A percentile compares a stretch with the other conserved stretches of the same genome.
Evolutionary conservation across 73 alveolate species (phyloP).

Genomic region (Tetrahymena malaccensis): DNA sequence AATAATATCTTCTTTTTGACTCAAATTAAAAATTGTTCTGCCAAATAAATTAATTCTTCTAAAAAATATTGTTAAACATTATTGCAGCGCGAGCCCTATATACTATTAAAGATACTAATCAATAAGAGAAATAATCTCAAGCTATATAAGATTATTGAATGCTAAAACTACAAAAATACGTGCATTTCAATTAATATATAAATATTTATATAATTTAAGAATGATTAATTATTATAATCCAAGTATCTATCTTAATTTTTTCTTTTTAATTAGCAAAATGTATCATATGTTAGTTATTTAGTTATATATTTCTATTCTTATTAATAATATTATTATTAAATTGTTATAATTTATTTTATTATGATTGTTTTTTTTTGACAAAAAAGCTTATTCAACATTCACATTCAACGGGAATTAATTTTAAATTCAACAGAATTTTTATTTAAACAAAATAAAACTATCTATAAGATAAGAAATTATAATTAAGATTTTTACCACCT

Average conservation of each 20-base stretch:
- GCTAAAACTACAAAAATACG: neutral
- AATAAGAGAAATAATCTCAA: neutral
- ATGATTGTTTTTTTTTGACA: too few species aligned
- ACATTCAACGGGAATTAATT: neutral
- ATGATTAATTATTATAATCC: too few species aligned
- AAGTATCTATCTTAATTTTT: neutral
- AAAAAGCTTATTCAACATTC: neutral
- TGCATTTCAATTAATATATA: neutral
- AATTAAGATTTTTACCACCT: too few species aligned
- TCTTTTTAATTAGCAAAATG: neutral
- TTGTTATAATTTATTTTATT: too few species aligned
- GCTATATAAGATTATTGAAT: neutral
- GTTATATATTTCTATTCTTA: neutral
- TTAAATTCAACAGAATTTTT: neutral
- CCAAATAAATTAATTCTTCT: too few species aligned
- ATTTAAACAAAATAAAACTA: neutral
- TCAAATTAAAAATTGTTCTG: too few species aligned
- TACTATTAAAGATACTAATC: too few species aligned
- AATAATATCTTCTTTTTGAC: too few species aligned
- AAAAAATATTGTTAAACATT: too few species aligned
- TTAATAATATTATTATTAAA: too few species aligned
- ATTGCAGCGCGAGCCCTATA: too few species aligned
- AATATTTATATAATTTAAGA: neutral
- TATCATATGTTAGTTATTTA: neutral
- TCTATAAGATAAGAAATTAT: neutral